Percentiles rank a stretch among this genome's conserved stretches.
phyloP scores from a whole-genome alignment of 2,329 filamentous ascomycete species.

The Diaporthe eres region DNA sequence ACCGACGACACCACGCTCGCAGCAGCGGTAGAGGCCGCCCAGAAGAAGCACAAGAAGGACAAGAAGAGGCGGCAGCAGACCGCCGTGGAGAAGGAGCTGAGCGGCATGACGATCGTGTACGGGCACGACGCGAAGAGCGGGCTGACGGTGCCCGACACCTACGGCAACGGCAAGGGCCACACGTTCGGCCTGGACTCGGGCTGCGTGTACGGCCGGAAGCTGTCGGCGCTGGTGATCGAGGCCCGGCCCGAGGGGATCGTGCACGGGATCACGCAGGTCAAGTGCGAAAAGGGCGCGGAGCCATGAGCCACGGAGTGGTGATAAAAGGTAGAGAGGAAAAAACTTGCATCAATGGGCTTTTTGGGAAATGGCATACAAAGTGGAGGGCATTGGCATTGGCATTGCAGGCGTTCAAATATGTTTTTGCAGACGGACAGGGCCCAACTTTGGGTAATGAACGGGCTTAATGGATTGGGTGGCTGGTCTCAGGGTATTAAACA shows the following conservation, averaged over 20 bases:
- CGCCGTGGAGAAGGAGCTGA: slow-evolving; percentile 43
- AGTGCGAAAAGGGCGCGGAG: slow-evolving; percentile 50
- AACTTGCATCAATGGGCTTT: neutral
- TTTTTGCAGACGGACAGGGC: neutral
- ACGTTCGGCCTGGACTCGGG: slow-evolving; percentile 89
- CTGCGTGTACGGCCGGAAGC: slow-evolving; percentile 80
- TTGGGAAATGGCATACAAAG: neutral
- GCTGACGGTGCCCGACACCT: slow-evolving; percentile 59
- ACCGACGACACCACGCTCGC: slow-evolving; percentile 51
- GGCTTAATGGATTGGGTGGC: neutral
- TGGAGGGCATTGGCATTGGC: neutral
- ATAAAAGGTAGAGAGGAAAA: neutral
- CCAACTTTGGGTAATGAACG: neutral
- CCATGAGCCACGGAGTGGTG: neutral
- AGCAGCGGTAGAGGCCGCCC: slow-evolving; percentile 60
- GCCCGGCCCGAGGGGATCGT: slow-evolving; percentile 54
- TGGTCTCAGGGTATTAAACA: neutral
- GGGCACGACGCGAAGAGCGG: slow-evolving; percentile 87
- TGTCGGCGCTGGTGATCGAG: slow-evolving; percentile 85
- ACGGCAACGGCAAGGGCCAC: slow-evolving; percentile 58
- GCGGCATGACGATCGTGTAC: slow-evolving; percentile 81
- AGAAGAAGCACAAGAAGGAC: slow-evolving; percentile 71
- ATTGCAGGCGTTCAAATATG: slow-evolving; percentile 3
- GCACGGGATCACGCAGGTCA: slow-evolving; percentile 58
- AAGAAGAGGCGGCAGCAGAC: slow-evolving; percentile 68